Evolutionary conservation across 2,329 filamentous ascomycete genomes (phyloP), one percentile per base, ranked within the genome.

Genomic region (Fonsecaea pugnacius): DNA sequence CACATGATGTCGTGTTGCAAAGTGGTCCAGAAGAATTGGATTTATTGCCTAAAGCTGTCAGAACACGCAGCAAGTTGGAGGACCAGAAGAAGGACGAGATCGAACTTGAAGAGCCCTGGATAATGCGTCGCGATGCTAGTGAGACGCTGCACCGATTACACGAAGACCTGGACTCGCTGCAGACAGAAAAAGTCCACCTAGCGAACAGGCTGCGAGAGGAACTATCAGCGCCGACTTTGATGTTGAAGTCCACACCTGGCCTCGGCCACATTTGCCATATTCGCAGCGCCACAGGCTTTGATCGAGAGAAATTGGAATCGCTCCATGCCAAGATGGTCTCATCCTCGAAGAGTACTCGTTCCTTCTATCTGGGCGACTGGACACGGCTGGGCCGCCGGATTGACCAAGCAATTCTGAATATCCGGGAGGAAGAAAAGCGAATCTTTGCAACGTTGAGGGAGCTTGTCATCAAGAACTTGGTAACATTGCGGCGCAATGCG

Each of bases 221-320:
- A 4, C 82, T 94, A 64, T 72, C 78, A 63, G 87, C 87, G 10
- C 77, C 86, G 5, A 89, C 84, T 64, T 83, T 98, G 50, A 90
- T 87, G 0, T 84, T 99, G 21, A 91, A 89, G 71, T 98, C 92
- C 90, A 92, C 89, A 1, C 90, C 94, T 0, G 89, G 89, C 14
- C 83, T 96, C 1, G 94, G 95, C 8, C 91, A 99, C 75, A 91
- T 96, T 72, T 93, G 91, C 71, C 93, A 98, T 74, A 85, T 98
- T 71, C 95, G 89, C 76, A 70, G 69, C 30, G 59, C 66, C 2
- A 69, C 58, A 33, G 92, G 92, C 36, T 73, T 74, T 51, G 93
- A 90, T 75, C 90, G 3, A 76, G 79, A 60, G 74, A 75, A 9
- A 70, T 81, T 57, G 76, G 74, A 53, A 79, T 77, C 66, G 82